Conservation (phyloP, 805 yeast species). For the Candida ortonii region DNA sequence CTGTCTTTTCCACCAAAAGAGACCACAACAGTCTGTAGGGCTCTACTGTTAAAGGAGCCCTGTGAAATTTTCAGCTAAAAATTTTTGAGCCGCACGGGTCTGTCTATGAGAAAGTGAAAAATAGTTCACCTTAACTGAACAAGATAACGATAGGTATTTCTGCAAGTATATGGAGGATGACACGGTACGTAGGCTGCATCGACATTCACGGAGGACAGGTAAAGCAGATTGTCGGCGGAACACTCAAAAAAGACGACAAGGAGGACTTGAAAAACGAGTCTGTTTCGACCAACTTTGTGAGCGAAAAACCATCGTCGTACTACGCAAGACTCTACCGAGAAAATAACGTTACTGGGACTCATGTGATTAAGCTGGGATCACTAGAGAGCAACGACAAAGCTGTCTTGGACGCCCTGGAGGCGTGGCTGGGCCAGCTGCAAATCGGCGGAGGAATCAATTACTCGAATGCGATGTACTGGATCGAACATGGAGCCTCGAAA, state of each 20-base stretch:
- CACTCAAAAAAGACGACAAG: constrained; percentile 59
- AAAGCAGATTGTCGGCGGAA: constrained; percentile 95
- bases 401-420: constrained; percentile 67
- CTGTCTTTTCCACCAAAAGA: no score
- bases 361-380: constrained; percentile 88
- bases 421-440: constrained; percentile 76
- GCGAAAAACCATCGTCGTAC: constrained; percentile 67
- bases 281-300: constrained; percentile 73
- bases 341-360: constrained; percentile 68
- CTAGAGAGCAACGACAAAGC: constrained; percentile 74
- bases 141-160: no score
- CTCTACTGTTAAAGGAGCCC: no score
- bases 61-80: no score
- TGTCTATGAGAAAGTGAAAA: not conserved
- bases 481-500: constrained; percentile 75
- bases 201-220: constrained; percentile 95
- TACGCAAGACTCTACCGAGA: constrained; percentile 69
- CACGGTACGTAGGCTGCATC: constrained; percentile 88
- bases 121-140: no score
- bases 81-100: constrained; percentile 4
- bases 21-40: no score
- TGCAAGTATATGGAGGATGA: no score
- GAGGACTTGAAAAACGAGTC: constrained; percentile 34
- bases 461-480: constrained; percentile 74
- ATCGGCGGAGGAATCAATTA: constrained; percentile 91